Evolutionary conservation across 2,329 filamentous ascomycete genomes (phyloP).

Genomic region (Apiospora pterosperma): DNA sequence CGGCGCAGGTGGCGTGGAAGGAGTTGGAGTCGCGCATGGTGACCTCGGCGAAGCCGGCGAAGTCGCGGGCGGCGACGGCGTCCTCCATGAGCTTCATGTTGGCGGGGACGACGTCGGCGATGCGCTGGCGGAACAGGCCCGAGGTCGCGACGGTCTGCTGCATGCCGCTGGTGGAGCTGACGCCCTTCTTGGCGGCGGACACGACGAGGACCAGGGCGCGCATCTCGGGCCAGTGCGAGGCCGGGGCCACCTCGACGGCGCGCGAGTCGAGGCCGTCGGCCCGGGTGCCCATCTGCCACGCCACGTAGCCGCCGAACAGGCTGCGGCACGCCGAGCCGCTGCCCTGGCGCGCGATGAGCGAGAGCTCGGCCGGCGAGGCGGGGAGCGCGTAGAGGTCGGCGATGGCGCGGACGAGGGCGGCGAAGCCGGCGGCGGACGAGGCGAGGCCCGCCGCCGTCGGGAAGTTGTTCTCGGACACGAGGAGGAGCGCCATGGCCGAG

Average conservation of each 20-base stretch:
- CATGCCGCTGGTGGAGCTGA: conserved; percentile 91
- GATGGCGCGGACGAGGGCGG: conserved; percentile 75
- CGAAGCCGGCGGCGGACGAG: conserved; percentile 67
- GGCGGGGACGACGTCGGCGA: conserved; percentile 71
- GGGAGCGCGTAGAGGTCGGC: conserved; percentile 88
- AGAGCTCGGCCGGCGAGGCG: conserved; percentile 77
- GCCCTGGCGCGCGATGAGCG: conserved; percentile 85
- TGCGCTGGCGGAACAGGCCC: conserved; percentile 76
- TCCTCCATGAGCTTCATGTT: conserved; percentile 84
- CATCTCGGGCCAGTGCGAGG: conserved; percentile 94
- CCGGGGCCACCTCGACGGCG: conserved; percentile 84
- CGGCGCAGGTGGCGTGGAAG: conserved; percentile 92
- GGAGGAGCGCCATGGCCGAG: conserved; percentile 70
- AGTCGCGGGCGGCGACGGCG: conserved; percentile 75
- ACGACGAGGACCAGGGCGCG: conserved; percentile 87
- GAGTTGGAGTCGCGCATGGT: conserved; percentile 97
- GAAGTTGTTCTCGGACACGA: conserved; percentile 98
- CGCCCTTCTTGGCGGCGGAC: conserved; percentile 91
- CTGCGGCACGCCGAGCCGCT: conserved; percentile 92
- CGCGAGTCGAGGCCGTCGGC: conserved; percentile 81
- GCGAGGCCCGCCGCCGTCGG: conserved; percentile 91
- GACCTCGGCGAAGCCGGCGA: conserved; percentile 79
- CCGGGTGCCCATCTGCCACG: conserved; percentile 78
- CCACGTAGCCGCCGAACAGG: conserved; percentile 92
- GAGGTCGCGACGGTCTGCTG: conserved; percentile 93